These are phyloP conservation scores for Rhynchosporium graminicola DNA, from an alignment of 2,329 filamentous ascomycete species.

Conservation along the genomic window DNA sequence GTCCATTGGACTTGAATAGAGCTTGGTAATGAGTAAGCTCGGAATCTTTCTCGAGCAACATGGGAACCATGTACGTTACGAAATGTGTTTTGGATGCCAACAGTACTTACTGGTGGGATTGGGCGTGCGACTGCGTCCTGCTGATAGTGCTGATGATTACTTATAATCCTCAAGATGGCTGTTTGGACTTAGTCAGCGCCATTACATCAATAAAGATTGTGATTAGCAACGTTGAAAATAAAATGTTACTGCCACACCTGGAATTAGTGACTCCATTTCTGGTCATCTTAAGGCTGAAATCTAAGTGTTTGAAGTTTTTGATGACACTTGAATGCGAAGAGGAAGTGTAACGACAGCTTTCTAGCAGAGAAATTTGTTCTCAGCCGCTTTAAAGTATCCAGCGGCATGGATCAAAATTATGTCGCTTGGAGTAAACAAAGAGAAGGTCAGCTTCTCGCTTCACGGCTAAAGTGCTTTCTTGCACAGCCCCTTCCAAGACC, in stretches of 20 bases:
- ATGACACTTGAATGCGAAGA: not conserved
- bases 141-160: too few relatives aligned
- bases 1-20: too few relatives aligned
- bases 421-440: not conserved
- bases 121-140: too few relatives aligned
- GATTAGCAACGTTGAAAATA: not conserved
- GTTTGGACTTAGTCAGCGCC: not conserved
- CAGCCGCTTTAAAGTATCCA: too few relatives aligned
- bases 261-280: not conserved
- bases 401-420: too few relatives aligned
- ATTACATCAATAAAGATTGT: not conserved
- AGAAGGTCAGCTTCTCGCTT: not conserved
- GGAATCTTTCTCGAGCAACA: too few relatives aligned
- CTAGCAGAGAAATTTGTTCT: too few relatives aligned
- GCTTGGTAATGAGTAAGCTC: too few relatives aligned
- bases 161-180: not conserved
- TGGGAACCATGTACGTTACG: too few relatives aligned
- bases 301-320: not conserved
- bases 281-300: not conserved
- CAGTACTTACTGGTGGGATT: too few relatives aligned
- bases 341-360: too few relatives aligned
- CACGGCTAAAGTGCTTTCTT: not conserved
- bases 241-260: not conserved
- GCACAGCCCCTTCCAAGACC: constrained; percentile 5
- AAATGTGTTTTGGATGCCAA: too few relatives aligned